phyloP scores from a whole-genome alignment of 192 early-diverging fungal species.

The Chytriomyces hyalinus region DNA sequence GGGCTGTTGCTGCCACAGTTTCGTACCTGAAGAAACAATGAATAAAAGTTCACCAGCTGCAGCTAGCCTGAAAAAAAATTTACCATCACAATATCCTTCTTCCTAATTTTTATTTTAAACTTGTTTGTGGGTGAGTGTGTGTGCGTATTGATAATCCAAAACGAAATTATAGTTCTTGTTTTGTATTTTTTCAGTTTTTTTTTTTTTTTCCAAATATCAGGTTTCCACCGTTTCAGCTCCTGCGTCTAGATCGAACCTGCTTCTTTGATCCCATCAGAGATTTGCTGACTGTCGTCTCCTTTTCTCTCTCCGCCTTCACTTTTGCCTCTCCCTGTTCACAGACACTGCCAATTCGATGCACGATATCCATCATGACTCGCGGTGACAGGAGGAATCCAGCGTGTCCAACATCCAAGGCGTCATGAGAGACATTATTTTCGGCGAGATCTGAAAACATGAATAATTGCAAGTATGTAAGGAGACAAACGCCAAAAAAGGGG shows the following conservation, averaged over 20 bases:
- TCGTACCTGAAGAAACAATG: no score
- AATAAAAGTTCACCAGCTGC: no score
- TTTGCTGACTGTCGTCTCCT: neutral
- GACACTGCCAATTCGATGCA: conserved; percentile 20
- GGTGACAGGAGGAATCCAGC: conserved; percentile 40
- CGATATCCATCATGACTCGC: conserved; percentile 29
- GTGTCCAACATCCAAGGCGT: conserved; percentile 32
- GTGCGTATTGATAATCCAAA: no score
- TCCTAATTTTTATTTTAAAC: no score
- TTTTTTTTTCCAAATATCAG: no score
- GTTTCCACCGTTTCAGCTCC: neutral
- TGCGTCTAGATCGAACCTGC: neutral
- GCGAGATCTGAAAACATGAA: conserved; percentile 28
- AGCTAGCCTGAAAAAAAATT: no score
- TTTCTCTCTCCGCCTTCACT: neutral
- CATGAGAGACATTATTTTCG: conserved; percentile 18
- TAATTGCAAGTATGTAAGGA: neutral
- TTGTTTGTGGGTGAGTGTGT: no score
- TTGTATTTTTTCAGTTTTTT: no score
- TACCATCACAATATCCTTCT: no score
- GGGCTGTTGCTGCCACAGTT: no score
- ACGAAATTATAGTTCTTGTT: no score
- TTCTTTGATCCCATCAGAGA: neutral
- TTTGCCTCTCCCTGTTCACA: conserved; percentile 9
- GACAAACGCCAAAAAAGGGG: neutral